Evolutionary conservation across 2,329 filamentous ascomycete species (phyloP).

Genomic region (Fusarium sp.): DNA sequence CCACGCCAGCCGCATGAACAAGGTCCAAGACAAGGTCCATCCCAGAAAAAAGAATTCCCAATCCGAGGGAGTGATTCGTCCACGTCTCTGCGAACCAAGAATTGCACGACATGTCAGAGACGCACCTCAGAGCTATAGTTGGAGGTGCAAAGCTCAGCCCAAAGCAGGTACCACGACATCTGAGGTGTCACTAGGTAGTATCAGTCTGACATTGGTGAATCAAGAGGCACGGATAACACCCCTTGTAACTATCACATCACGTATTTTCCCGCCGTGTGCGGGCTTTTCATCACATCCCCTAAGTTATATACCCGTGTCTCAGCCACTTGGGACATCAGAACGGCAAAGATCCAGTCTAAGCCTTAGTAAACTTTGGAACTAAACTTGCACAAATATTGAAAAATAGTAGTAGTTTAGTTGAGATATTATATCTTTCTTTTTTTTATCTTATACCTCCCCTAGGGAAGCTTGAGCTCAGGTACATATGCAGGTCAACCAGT

Average conservation of each 20-base stretch:
- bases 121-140: background rate
- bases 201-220: background rate
- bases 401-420: too few relatives aligned
- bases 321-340: background rate
- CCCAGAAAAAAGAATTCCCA: background rate
- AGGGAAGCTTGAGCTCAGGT: too few relatives aligned
- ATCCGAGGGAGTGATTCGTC: background rate
- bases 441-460: too few relatives aligned
- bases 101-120: constrained; percentile 3
- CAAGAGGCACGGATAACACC: background rate
- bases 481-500: constrained; percentile 21
- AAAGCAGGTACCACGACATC: background rate
- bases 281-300: background rate
- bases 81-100: background rate
- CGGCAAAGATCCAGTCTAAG: too few relatives aligned
- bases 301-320: background rate
- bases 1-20: background rate
- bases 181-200: background rate
- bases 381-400: too few relatives aligned
- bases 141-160: background rate
- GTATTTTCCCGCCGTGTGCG: background rate
- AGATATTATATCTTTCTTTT: too few relatives aligned
- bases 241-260: background rate
- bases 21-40: background rate
- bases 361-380: too few relatives aligned